A percentile compares a stretch with the other conserved stretches of the same genome.
Conservation (phyloP, 768 basidiomycete genomes). For the Tephrocybe rancida region DNA sequence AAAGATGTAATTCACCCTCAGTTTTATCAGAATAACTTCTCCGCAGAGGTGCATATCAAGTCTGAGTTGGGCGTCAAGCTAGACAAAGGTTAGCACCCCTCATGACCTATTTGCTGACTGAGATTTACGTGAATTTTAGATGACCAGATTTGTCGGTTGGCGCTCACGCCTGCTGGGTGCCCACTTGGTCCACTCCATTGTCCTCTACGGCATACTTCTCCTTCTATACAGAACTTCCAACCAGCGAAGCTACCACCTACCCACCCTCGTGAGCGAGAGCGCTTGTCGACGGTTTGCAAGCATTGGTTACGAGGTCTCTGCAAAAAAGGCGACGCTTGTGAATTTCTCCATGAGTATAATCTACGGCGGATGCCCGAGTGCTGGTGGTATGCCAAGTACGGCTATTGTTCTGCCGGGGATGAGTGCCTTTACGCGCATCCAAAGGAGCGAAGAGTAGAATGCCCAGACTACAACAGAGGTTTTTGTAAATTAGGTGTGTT, state of each 20-base stretch:
- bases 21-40: slow-evolving; percentile 92
- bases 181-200: slow-evolving; percentile 92
- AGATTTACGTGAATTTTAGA: slow-evolving; percentile 47
- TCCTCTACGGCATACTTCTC: slow-evolving; percentile 88
- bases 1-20: slow-evolving; percentile 83
- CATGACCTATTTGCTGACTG: background rate
- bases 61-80: slow-evolving; percentile 83
- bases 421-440: slow-evolving; percentile 97
- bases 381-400: slow-evolving; percentile 98
- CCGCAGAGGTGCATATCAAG: slow-evolving; percentile 81
- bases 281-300: slow-evolving; percentile 93
- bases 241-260: slow-evolving; percentile 81
- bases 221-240: slow-evolving; percentile 88
- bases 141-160: slow-evolving; percentile 90
- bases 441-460: slow-evolving; percentile 88
- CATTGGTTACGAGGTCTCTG: slow-evolving; percentile 98
- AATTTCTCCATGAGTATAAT: slow-evolving; percentile 99
- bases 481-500: slow-evolving; percentile 92
- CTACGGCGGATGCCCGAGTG: slow-evolving; percentile 98
- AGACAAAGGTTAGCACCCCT: slow-evolving; percentile 74
- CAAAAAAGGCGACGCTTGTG: slow-evolving; percentile 97
- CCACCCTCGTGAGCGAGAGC: slow-evolving; percentile 82
- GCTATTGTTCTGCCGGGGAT: slow-evolving; percentile 95
- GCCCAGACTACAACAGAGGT: slow-evolving; percentile 93
- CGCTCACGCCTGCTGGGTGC: slow-evolving; percentile 80